Percentiles rank a stretch among this genome's conserved stretches.
These are phyloP conservation scores for Haberlea rhodopensis DNA, from an alignment of 257 asterid genomes.

Conservation along the genomic window DNA sequence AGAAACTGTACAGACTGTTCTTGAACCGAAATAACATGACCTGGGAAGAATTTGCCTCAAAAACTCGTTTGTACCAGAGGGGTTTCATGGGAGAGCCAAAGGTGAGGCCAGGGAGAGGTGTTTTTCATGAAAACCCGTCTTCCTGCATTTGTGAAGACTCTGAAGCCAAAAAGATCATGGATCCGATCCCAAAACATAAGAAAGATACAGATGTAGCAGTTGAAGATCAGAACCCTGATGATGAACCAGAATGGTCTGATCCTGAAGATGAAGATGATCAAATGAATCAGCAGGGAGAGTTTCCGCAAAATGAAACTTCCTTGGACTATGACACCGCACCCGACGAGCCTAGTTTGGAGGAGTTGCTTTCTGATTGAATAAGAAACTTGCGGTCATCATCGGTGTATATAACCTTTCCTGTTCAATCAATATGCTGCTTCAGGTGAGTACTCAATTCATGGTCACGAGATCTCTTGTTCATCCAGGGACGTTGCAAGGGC, in stretches of 20 bases:
- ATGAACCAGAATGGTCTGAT: too few species aligned
- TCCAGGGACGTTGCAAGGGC: too few species aligned
- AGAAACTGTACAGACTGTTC: conserved; percentile 65
- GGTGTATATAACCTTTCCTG: background rate
- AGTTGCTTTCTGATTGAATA: too few species aligned
- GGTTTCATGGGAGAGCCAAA: conserved; percentile 93
- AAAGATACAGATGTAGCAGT: conserved; percentile 30
- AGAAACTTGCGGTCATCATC: background rate
- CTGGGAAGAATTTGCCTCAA: conserved; percentile 65
- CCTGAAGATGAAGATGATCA: conserved; percentile 75
- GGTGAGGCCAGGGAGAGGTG: conserved; percentile 90
- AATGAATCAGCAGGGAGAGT: conserved; percentile 34
- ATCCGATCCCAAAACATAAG: conserved; percentile 30
- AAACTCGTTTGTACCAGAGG: conserved; percentile 52
- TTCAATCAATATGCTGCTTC: conserved; percentile 17
- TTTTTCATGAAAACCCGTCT: conserved; percentile 85
- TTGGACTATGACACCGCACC: conserved; percentile 51
- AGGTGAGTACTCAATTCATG: conserved; percentile 18
- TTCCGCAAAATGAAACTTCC: conserved; percentile 49
- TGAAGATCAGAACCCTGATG: conserved; percentile 44
- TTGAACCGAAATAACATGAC: conserved; percentile 62
- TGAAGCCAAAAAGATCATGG: conserved; percentile 42
- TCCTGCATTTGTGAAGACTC: conserved; percentile 85
- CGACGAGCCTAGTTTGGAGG: conserved; percentile 83
- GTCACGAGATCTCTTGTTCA: too few species aligned